phyloP scores from a whole-genome alignment of 352 stramenopile species.

The Halophytophthora batemanensis region DNA sequence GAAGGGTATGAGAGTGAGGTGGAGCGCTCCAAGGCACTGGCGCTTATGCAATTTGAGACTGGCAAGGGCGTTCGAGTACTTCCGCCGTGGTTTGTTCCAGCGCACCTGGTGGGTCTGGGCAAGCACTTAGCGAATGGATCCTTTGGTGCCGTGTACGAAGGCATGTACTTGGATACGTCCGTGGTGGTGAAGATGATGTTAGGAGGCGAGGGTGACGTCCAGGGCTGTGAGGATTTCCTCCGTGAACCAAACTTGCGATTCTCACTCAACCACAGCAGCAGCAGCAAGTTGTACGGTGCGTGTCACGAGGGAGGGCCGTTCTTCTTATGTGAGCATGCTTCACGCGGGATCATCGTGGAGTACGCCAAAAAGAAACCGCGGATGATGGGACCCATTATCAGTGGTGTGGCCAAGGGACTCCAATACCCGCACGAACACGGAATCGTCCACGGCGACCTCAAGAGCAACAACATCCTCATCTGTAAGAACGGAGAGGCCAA shows the following conservation, averaged over 20 bases:
- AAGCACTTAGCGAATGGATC: not conserved
- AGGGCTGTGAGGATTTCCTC: not conserved
- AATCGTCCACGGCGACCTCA: too few relatives aligned
- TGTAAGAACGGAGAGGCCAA: too few relatives aligned
- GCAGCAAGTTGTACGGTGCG: conserved; percentile 23
- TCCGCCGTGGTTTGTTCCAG: conserved; percentile 13
- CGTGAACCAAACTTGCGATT: conserved; percentile 18
- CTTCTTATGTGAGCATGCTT: conserved; percentile 14
- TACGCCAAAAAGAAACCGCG: conserved; percentile 2
- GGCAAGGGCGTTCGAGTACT: conserved; percentile 20
- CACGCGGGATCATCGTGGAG: conserved; percentile 1
- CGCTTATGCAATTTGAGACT: conserved; percentile 27
- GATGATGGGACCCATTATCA: too few relatives aligned
- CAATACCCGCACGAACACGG: too few relatives aligned
- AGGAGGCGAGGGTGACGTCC: not conserved
- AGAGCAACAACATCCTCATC: too few relatives aligned
- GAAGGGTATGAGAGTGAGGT: conserved; percentile 9
- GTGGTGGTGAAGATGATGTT: conserved; percentile 1
- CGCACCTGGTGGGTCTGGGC: conserved; percentile 1
- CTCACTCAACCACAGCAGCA: conserved; percentile 9
- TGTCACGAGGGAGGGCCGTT: conserved; percentile 11
- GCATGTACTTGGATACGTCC: not conserved
- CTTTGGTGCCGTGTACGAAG: not conserved
- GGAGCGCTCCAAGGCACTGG: conserved; percentile 15
- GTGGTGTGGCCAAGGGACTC: too few relatives aligned